Evolutionary conservation across 2,329 filamentous ascomycete genomes (phyloP), one percentile per base, ranked within the genome.

Genomic region (Monosporascus sp.): DNA sequence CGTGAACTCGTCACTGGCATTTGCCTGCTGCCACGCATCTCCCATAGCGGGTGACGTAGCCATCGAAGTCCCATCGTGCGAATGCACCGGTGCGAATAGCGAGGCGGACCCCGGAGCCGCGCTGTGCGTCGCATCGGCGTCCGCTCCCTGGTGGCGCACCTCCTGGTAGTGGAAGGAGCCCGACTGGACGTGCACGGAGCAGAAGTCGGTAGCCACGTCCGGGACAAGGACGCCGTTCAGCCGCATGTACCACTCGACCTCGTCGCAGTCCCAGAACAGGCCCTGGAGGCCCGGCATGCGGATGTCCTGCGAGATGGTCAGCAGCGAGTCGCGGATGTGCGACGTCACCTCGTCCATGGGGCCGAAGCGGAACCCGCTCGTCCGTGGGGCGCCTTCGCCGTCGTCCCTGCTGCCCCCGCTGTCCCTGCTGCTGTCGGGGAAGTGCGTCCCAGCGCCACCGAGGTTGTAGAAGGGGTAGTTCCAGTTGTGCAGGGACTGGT

Each of bases 181-280:
- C 0, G 73, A 60, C 47, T 80, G 75, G 22, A 88, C 68, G 48
- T 87, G 77, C 8, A 80, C 79, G 47, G 80, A 78, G 1, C 87
- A 74, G 51, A 80, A 84, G 18, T 87, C 84, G 9, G 79, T 75
- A 9, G 75, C 72, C 0, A 80, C 22, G 24, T 46, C 77, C 9
- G 86, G 80, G 49, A 91, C 83, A 46, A 74, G 66, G 31, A 90
- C 80, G 5, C 84, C 84, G 31, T 80, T 79, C 48, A 80, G 76
- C 41, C 78, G 78, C 3, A 95, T 72, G 64, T 91, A 94, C 14
- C 81, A 76, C 67, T 94, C 87, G 0, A 91, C 84, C 65, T 94
- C 90, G 54, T 89, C 80, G 0, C 84, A 73, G 63, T 94, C 89
- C 60, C 88, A 89, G 75, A 89, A 94, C 49, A 89, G 82, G 5